These are phyloP conservation scores for Exophiala sp. DNA, from an alignment of 2,329 filamentous ascomycete species.

Conservation along the genomic window DNA sequence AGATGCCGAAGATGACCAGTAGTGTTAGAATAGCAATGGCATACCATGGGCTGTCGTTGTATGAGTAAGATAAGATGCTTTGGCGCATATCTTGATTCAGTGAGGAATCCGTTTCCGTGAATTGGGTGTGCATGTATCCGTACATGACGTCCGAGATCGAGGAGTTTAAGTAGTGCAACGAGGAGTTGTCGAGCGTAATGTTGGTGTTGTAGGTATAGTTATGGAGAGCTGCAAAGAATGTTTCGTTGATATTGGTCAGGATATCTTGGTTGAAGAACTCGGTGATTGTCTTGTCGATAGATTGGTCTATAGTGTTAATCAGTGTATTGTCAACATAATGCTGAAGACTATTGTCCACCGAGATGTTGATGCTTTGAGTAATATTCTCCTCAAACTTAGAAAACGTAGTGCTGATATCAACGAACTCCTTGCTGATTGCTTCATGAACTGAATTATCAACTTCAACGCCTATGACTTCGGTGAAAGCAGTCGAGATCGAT, in stretches of 20 bases:
- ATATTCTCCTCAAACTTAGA: background rate
- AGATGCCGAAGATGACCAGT: background rate
- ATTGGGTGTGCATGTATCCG: background rate
- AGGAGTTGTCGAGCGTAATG: background rate
- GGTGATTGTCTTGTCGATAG: background rate
- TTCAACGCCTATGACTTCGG: background rate
- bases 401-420: background rate
- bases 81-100: background rate
- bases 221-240: background rate
- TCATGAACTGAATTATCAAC: background rate
- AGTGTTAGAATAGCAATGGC: background rate
- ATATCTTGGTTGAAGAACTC: background rate
- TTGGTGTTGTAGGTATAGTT: background rate
- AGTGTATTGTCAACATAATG: background rate
- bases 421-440: background rate
- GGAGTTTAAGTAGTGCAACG: background rate
- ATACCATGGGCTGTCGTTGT: background rate
- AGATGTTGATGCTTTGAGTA: background rate
- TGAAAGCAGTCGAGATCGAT: background rate
- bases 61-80: background rate
- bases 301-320: background rate
- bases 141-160: background rate
- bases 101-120: background rate
- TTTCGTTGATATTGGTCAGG: background rate
- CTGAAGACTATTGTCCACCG: background rate